These are phyloP conservation scores for Shiraia bambusicola DNA, from an alignment of 2,329 filamentous ascomycete species.

Conservation along the genomic window DNA sequence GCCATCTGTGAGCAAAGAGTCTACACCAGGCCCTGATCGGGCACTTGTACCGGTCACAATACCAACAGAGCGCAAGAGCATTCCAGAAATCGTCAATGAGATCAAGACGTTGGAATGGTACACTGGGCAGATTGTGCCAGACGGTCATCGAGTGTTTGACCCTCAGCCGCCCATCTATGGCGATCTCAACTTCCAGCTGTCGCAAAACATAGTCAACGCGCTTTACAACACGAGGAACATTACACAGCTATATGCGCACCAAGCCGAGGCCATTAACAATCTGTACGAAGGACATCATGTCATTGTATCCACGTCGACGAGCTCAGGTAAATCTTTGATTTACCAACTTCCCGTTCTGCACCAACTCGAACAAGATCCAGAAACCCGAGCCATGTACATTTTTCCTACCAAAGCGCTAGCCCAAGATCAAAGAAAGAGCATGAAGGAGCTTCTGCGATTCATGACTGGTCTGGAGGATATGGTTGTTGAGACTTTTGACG, in stretches of 20 bases:
- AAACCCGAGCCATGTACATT: conserved; percentile 90
- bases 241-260: conserved; percentile 83
- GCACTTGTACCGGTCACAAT: conserved; percentile 67
- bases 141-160: conserved; percentile 89
- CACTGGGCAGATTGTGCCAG: conserved; percentile 85
- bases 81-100: conserved; percentile 82
- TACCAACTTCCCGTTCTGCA: conserved; percentile 93
- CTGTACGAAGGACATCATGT: conserved; percentile 81
- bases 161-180: conserved; percentile 79
- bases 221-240: conserved; percentile 91
- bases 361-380: conserved; percentile 73
- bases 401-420: conserved; percentile 96
- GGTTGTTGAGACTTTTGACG: conserved; percentile 91
- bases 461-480: conserved; percentile 75
- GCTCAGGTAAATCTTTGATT: conserved; percentile 96
- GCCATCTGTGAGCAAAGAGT: conserved; percentile 51
- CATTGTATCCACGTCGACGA: conserved; percentile 91
- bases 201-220: conserved; percentile 91
- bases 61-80: conserved; percentile 74
- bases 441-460: conserved; percentile 80
- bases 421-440: conserved; percentile 86
- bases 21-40: conserved; percentile 45
- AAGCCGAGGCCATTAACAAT: conserved; percentile 89
- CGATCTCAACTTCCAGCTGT: conserved; percentile 80
- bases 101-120: conserved; percentile 86